Conservation (phyloP, 495 filamentous ascomycete genomes). For the Lichina pygmaea region DNA sequence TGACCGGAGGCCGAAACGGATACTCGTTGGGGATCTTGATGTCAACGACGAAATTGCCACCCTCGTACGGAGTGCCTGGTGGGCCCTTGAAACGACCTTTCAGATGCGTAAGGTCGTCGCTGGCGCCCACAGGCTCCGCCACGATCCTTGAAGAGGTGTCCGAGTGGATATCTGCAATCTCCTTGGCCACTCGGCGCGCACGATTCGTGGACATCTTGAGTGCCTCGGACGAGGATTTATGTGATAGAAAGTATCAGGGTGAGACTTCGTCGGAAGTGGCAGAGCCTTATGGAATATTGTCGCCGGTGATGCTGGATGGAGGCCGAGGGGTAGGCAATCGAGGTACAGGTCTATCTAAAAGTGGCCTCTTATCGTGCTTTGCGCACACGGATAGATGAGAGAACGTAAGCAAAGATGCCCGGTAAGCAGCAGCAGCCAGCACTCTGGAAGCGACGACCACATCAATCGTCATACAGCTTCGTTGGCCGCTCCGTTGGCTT, state of each 20-base stretch:
- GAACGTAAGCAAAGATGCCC: no score
- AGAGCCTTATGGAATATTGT: no score
- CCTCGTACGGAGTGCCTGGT: conserved; percentile 83
- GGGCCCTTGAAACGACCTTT: conserved; percentile 66
- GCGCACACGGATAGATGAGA: no score
- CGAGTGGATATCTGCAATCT: conserved; percentile 60
- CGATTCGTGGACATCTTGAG: conserved; percentile 44
- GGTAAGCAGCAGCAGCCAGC: no score
- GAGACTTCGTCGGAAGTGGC: no score
- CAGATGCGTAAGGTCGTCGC: conserved; percentile 59
- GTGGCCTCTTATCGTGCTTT: no score
- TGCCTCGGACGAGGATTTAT: conserved; percentile 2
- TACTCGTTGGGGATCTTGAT: conserved; percentile 75
- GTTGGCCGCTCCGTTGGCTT: no score
- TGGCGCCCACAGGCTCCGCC: conserved; percentile 31
- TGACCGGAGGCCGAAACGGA: conserved; percentile 73
- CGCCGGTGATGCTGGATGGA: no score
- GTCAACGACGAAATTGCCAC: conserved; percentile 58
- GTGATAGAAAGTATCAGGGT: neutral
- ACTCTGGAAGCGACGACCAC: no score
- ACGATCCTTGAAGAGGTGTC: conserved; percentile 52
- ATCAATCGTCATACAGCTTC: no score
- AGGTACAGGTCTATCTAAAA: no score
- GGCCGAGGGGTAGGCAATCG: no score
- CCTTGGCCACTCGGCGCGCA: conserved; percentile 66